phyloP scores from a whole-genome alignment of 768 basidiomycete genomes.

The Hemileccinum impolitum region DNA sequence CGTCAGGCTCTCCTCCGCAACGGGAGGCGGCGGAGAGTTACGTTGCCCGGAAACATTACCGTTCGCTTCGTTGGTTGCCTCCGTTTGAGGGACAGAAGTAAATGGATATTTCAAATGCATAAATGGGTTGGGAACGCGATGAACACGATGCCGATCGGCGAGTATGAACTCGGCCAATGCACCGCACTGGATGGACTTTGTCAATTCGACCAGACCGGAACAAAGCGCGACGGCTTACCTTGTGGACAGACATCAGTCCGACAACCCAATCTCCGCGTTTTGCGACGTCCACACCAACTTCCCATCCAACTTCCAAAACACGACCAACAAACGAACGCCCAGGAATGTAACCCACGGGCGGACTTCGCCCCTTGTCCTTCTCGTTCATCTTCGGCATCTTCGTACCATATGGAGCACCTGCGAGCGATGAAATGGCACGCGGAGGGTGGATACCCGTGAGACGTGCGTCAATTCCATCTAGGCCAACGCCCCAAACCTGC shows the following conservation, averaged over 20 bases:
- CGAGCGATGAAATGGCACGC: slow-evolving; percentile 9
- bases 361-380: slow-evolving; percentile 25
- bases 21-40: slow-evolving; percentile 6
- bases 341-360: slow-evolving; percentile 69
- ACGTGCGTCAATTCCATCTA: slow-evolving; percentile 71
- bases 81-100: slow-evolving; percentile 15
- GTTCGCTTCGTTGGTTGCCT: slow-evolving; percentile 3
- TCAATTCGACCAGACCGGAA: slow-evolving; percentile 7
- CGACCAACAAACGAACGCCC: slow-evolving; percentile 86
- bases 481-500: slow-evolving; percentile 85
- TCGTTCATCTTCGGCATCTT: slow-evolving; percentile 18
- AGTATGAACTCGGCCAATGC: slow-evolving; percentile 88
- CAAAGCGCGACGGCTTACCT: slow-evolving; percentile 48
- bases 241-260: slow-evolving; percentile 73
- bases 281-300: slow-evolving; percentile 46
- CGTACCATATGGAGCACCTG: slow-evolving; percentile 21
- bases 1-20: slow-evolving; percentile 31
- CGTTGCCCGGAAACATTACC: slow-evolving; percentile 9
- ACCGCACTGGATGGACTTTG: slow-evolving; percentile 54
- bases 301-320: slow-evolving; percentile 79
- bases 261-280: slow-evolving; percentile 85
- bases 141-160: slow-evolving; percentile 73
- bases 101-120: slow-evolving; percentile 30
- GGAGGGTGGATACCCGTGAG: slow-evolving; percentile 49
- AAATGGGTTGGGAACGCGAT: slow-evolving; percentile 65